Evolutionary conservation across 192 early-diverging fungal genomes (phyloP), one percentile per base, ranked within the genome.

Genomic region (Funneliformis geosporum): DNA sequence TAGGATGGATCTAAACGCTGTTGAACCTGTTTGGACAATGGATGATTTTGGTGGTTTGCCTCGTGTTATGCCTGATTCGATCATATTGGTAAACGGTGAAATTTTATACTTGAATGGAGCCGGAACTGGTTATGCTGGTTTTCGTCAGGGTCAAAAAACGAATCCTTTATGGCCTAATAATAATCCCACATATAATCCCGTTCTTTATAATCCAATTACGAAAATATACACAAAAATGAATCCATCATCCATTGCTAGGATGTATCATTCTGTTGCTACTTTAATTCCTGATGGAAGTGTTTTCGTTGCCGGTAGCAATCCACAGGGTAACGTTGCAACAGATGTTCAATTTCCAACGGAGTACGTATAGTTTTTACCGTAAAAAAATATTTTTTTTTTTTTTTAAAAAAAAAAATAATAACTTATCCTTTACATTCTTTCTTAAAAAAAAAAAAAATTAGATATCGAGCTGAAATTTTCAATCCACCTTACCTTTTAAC

Each of bases 21-120:
- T 64, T 5, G 71, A 84, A 40, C 86, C 88, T 38, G 60, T 73
- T n/a, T 89, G 88, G 88, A 85, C 83, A 70, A 89, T 89, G 88
- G 88, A 89, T 12, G 81, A 80, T n/a, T 64, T 64, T 28, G 62
- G 62, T 64, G 62, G 62, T 21, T 85, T 89, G 80, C 81, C 84
- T 1, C 77, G 88, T 23, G 40, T 87, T 59, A 87, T 89, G 88
- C 86, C 86, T 11, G 88, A 89, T 61, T 82, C 81, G 10, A 75
- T 89, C 4, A 79, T 87, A 23, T 60, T 87, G 2, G 78, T 87
- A 0, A 89, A 91, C n/a, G 88, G 88, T 44, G 87, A 80, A 25
- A 39, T 90, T 28, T 61, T 92, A 62, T 79, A 88, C 68, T 71
- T 92, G 16, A 92, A 92, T 82, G 91, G 91, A 3, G 88, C 88